Evolutionary conservation across 2,329 filamentous ascomycete genomes (phyloP), one percentile per base, ranked within the genome.

Genomic region (Ascomycota sp.): DNA sequence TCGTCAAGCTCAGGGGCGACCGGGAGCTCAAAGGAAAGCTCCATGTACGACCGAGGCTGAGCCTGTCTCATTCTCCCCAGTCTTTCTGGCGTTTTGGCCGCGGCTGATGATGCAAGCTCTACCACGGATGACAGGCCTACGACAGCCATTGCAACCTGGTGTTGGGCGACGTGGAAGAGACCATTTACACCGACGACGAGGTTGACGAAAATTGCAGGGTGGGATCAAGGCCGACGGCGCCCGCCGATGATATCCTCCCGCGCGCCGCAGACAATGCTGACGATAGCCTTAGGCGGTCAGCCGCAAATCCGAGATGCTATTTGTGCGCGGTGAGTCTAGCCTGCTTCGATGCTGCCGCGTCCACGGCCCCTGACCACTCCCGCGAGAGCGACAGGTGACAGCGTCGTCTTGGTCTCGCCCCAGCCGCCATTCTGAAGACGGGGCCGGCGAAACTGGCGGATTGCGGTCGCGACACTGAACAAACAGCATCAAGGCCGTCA

Each of bases 71-170:
- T n/a, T n/a, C n/a, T n/a, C n/a, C n/a, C n/a, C n/a, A n/a, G n/a
- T n/a, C n/a, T n/a, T n/a, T n/a, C n/a, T n/a, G n/a, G n/a, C n/a
- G n/a, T n/a, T n/a, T n/a, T n/a, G n/a, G n/a, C n/a, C n/a, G n/a
- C n/a, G n/a, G n/a, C n/a, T n/a, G n/a, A n/a, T n/a, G n/a, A n/a
- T n/a, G n/a, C n/a, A n/a, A n/a, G n/a, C n/a, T n/a, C n/a, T n/a
- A n/a, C n/a, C n/a, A n/a, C 22, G n/a, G 12, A 6, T 25, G 11
- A 20, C 34, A 98, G 89, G 89, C 89, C 32, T 98, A 98, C 51
- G 89, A 98, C 50, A 93, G 82, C 46, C 89, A 98, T 54, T 98
- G 91, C 66, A 98, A 98, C 48, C 57, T 98, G 27, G 82, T 98
- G 5, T 65, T 98, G 5, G 86, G 89, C 32, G 89, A 98, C 40